Evolutionary conservation across 805 yeast genomes (phyloP).

Genomic region (Clavispora phyllophila): DNA sequence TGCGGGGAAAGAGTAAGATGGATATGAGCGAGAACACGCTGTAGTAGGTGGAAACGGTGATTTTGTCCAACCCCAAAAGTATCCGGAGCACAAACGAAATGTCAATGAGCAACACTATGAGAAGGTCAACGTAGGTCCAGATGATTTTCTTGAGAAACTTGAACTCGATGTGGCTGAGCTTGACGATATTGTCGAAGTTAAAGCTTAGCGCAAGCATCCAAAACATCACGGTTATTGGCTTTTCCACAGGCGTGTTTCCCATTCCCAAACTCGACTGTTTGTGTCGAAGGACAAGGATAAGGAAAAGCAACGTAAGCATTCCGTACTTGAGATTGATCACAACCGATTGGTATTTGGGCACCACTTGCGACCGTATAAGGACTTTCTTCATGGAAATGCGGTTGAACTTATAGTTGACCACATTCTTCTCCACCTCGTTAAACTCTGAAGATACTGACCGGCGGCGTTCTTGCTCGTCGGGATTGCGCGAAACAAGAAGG

Average conservation of each 20-base stretch:
- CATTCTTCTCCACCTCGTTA: conserved; percentile 13
- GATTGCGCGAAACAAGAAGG: not conserved
- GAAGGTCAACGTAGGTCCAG: conserved; percentile 50
- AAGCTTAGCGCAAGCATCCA: conserved; percentile 44
- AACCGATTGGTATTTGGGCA: conserved; percentile 39
- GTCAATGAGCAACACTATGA: conserved; percentile 36
- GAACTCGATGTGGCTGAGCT: conserved; percentile 40
- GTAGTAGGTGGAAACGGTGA: conserved; percentile 15
- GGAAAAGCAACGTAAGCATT: conserved; percentile 26
- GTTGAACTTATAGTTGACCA: conserved; percentile 28
- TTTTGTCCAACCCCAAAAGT: conserved; percentile 10
- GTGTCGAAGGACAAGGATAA: conserved; percentile 24
- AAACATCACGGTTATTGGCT: conserved; percentile 31
- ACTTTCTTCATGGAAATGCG: conserved; percentile 28
- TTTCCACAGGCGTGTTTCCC: conserved; percentile 3
- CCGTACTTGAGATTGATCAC: conserved; percentile 33
- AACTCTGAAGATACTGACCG: not conserved
- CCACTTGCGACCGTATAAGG: conserved; percentile 26
- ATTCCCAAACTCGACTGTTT: conserved; percentile 5
- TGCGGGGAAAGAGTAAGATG: conserved; percentile 46
- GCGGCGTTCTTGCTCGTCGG: not conserved
- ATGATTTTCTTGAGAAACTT: conserved; percentile 42
- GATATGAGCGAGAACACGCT: conserved; percentile 40
- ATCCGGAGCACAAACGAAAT: conserved; percentile 23
- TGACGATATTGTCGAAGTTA: conserved; percentile 43